Evolutionary conservation across 495 filamentous ascomycete genomes (phyloP), one percentile per base, ranked within the genome.

Genomic region (Cryomyces minteri): DNA sequence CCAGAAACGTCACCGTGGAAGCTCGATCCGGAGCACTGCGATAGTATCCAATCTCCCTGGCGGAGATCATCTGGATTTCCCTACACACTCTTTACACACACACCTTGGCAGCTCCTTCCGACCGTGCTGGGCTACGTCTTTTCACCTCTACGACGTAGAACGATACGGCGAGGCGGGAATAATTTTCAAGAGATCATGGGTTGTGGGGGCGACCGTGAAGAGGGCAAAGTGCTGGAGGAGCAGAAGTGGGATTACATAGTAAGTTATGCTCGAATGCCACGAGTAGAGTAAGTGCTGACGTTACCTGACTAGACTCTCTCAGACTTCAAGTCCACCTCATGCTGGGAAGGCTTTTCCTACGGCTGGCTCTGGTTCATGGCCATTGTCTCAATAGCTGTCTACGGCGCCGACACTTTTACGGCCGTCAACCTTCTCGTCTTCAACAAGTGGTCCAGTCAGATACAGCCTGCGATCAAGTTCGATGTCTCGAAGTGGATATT

Each of bases 161-260:
- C 18, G 18, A 25, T 25, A 25, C 2, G 1, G 18, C 2, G 18
- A 25, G 18, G 18, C 18, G 18, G 18, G 18, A 25, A 25, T 25
- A 25, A 25, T 25, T 25, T 25, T 2, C 18, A 2, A 38, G 12
- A 38, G 9, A 38, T 38, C 48, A 93, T 93, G 87, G 69, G 76
- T 54, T 88, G 82, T 62, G 67, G 72, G 53, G 77, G 80, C 41
- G 72, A 79, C 53, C 68, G 81, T 51, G 73, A 82, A 55, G 82
- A 80, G 56, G 62, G 70, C 34, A 69, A 74, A 41, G 74, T 84
- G 40, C 62, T 68, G 36, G 69, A 85, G 45, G 84, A 92, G 61
- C 81, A 93, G 65, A 85, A 84, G 69, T 98, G 90, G 84, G 83
- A 87, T 54, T 94, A 84, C 53, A 85, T 98, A 56, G 87, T 92